Evolutionary conservation across 257 asterid species (phyloP).

Genomic region (Solanum paucissectum): DNA sequence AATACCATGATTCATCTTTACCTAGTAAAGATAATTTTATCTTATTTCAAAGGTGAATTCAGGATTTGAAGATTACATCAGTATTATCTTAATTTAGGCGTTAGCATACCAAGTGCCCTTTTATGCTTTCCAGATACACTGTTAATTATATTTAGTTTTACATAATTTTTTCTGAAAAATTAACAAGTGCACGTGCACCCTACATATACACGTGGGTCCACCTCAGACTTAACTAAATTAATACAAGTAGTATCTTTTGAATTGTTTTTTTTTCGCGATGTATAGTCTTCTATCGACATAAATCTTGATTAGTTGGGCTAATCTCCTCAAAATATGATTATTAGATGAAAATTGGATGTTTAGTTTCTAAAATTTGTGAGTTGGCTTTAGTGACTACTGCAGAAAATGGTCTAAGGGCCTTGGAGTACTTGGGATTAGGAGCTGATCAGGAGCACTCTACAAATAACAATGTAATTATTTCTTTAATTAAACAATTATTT

Average conservation of each 20-base stretch:
- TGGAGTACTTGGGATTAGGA: slow-evolving; percentile 44
- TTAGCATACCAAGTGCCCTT: not conserved
- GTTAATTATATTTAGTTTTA: no score
- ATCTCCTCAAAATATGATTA: not conserved
- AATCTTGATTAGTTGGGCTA: not conserved
- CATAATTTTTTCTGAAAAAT: no score
- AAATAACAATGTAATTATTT: slow-evolving; percentile 14
- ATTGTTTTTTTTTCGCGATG: no score
- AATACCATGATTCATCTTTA: not conserved
- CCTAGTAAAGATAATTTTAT: not conserved
- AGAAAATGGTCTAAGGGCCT: slow-evolving; percentile 47
- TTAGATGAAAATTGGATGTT: not conserved
- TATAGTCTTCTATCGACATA: not conserved
- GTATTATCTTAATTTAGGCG: no score
- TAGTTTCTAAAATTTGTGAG: not conserved
- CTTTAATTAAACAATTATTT: not conserved
- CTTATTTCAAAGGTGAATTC: not conserved
- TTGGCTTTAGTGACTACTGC: slow-evolving; percentile 49
- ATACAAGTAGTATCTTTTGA: not conserved
- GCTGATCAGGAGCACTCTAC: slow-evolving; percentile 6
- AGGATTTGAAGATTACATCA: no score
- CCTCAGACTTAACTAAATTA: not conserved
- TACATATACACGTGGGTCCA: not conserved
- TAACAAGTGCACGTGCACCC: no score
- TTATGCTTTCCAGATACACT: no score